These are phyloP conservation scores for Drechslerella coelobrocha DNA, from an alignment of 2,329 filamentous ascomycete genomes.

Conservation along the genomic window DNA sequence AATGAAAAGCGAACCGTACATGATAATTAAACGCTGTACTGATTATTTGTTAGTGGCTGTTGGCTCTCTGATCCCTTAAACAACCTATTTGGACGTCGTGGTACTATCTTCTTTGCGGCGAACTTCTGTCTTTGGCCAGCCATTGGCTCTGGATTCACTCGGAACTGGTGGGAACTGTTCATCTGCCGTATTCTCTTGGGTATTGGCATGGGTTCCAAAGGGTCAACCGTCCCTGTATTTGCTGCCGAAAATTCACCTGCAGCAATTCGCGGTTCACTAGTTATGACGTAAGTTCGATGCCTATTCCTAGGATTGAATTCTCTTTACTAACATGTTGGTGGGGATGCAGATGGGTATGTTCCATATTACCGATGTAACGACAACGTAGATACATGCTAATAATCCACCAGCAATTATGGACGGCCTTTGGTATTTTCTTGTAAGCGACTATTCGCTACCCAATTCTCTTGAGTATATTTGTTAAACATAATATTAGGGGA, in stretches of 20 bases:
- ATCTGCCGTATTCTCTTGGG: constrained; percentile 65
- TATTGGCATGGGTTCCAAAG: constrained; percentile 69
- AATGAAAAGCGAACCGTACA: neutral
- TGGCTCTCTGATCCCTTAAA: constrained; percentile 73
- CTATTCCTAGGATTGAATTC: constrained; percentile 61
- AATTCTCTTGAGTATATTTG: neutral
- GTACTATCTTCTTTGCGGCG: constrained; percentile 69
- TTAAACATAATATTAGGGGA: constrained; percentile 57
- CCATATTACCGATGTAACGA: neutral
- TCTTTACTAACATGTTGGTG: constrained; percentile 44
- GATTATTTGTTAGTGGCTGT: constrained; percentile 62
- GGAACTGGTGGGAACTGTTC: constrained; percentile 67
- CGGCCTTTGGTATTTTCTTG: constrained; percentile 70
- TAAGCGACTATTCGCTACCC: constrained; percentile 4
- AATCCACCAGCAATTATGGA: constrained; percentile 59
- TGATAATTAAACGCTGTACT: constrained; percentile 2
- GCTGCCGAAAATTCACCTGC: constrained; percentile 66
- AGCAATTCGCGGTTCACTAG: constrained; percentile 65
- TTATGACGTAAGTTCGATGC: constrained; percentile 61
- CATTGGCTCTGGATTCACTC: constrained; percentile 69
- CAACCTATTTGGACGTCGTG: constrained; percentile 66
- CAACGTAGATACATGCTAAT: constrained; percentile 5
- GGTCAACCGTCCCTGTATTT: constrained; percentile 65
- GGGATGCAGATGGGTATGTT: constrained; percentile 29
- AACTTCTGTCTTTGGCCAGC: constrained; percentile 72